Evolutionary conservation across 2,329 filamentous ascomycete species (phyloP), one percentile per base, ranked within the genome.

Genomic region (Helminthosporium solani): DNA sequence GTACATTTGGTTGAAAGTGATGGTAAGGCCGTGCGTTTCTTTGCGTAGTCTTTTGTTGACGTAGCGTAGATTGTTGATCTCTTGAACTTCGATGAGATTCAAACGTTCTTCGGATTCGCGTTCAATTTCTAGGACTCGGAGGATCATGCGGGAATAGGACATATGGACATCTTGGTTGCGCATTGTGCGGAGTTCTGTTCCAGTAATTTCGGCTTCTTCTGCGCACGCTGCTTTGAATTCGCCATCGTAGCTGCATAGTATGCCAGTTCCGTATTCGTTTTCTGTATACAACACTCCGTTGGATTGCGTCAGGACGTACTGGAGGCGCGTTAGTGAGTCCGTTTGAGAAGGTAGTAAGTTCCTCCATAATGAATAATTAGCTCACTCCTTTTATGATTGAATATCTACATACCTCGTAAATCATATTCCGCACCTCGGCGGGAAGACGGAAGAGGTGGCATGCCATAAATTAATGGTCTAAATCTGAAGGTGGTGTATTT

Each of bases 21-120:
- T 14, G 11, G 9, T 34, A 7, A 49, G 41, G 7, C 25, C 19
- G 3, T 12, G 16, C 3, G 47, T 52, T 28, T 52, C 46, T 3
- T 14, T 27, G 16, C 31, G 31, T 25, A 49, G 49, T 21, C 46
- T 34, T 2, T 31, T n/a, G 31, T 41, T 49, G 42, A 46, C 39
- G 27, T 33, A 46, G n/a, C 36, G 27, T 3, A 49, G 39, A 7
- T 46, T 42, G 16, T 52, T 49, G 2, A n/a, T n/a, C n/a, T n/a
- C n/a, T n/a, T n/a, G n/a, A n/a, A n/a, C n/a, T n/a, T n/a, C n/a
- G n/a, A n/a, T n/a, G n/a, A n/a, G n/a, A n/a, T n/a, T n/a, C n/a
- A n/a, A n/a, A n/a, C n/a, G n/a, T n/a, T n/a, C n/a, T n/a, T n/a
- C n/a, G n/a, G n/a, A n/a, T n/a, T n/a, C n/a, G n/a, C n/a, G n/a